These are phyloP conservation scores for Suillus ampliporus DNA, from an alignment of 768 basidiomycete species.

Conservation along the genomic window DNA sequence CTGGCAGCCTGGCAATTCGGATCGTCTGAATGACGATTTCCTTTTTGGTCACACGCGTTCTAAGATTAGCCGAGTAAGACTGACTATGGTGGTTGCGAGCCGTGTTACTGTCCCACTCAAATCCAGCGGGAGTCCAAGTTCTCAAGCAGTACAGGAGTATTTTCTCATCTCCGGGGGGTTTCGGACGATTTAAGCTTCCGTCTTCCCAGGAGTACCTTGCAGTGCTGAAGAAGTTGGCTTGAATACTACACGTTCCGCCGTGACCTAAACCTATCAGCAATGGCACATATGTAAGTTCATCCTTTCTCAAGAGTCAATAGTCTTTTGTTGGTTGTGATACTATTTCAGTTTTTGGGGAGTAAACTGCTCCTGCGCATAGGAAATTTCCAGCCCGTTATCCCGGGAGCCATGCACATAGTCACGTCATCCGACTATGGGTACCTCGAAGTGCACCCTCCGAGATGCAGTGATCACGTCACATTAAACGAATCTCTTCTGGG, in stretches of 20 bases:
- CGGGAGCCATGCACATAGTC: conserved; percentile 13
- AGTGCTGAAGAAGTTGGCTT: neutral
- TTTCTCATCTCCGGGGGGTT: conserved; percentile 20
- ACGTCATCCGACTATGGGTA: neutral
- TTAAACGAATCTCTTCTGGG: conserved; percentile 1
- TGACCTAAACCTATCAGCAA: conserved; percentile 20
- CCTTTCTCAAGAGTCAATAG: conserved; percentile 4
- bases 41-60: neutral
- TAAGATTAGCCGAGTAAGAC: no score
- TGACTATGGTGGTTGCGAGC: neutral
- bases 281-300: conserved; percentile 22
- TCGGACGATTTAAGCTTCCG: conserved; percentile 2
- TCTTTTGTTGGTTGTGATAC: neutral
- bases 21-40: neutral
- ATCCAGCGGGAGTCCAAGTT: conserved; percentile 16
- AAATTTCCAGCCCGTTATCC: conserved; percentile 14
- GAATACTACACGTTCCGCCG: conserved; percentile 7
- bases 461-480: neutral
- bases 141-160: conserved; percentile 16
- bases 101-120: neutral
- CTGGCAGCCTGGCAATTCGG: no score
- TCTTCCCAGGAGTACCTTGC: conserved; percentile 19
- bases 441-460: neutral
- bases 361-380: conserved; percentile 6
- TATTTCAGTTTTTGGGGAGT: conserved; percentile 22